Evolutionary conservation across 164 flowering plant genomes (phyloP).

Genomic region (Malania oleifera): DNA sequence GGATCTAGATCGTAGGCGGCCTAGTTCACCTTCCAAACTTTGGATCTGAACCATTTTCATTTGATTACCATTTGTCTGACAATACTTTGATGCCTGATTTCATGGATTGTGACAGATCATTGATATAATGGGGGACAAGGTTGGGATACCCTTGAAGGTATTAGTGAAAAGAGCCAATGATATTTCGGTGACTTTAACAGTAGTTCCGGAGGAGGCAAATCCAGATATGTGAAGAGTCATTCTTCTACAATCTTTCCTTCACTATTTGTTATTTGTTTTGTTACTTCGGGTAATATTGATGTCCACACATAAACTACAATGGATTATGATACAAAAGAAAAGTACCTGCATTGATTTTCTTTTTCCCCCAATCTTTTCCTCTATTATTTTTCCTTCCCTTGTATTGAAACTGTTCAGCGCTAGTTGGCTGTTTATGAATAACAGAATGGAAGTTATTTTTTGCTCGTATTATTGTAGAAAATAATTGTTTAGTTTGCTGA

Average conservation of each 20-base stretch:
- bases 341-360: no score
- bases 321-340: no score
- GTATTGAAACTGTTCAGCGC: no score
- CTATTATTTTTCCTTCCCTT: no score
- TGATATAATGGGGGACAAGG: conserved; percentile 68
- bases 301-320: neutral
- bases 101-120: conserved; percentile 41
- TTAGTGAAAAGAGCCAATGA: conserved; percentile 60
- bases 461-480: no score
- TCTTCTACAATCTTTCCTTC: neutral
- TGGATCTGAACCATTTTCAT: neutral
- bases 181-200: conserved; percentile 42
- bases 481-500: no score
- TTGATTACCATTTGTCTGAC: neutral
- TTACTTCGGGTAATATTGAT: neutral
- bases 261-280: neutral
- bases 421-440: no score
- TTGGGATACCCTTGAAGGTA: conserved; percentile 58
- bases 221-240: conserved; percentile 40
- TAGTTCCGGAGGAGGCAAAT: conserved; percentile 78
- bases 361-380: no score
- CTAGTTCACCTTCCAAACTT: neutral
- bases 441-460: no score
- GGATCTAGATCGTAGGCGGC: neutral
- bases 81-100: neutral